A percentile compares a stretch with the other conserved stretches of the same genome.
Conservation (phyloP, 768 basidiomycete genomes). For the Cystofilobasidium bisporidii region DNA sequence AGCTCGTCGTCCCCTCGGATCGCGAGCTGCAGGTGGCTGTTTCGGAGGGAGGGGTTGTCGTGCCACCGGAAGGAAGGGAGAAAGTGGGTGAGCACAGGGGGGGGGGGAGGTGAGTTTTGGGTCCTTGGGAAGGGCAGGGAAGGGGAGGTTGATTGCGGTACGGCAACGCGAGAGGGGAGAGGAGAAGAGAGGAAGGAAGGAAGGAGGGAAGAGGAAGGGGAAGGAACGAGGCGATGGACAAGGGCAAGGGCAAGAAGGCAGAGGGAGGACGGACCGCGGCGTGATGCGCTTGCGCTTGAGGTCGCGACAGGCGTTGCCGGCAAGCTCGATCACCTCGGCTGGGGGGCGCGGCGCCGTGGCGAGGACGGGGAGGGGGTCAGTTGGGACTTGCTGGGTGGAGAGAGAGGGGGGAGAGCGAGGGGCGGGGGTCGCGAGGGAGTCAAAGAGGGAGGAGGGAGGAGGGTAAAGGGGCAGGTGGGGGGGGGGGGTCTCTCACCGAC, state of each 20-base stretch:
- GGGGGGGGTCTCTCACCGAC: too few relatives aligned
- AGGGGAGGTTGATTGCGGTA: too few relatives aligned
- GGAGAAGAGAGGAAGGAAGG: too few relatives aligned
- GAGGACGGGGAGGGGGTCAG: background rate
- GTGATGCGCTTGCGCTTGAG: constrained; percentile 95
- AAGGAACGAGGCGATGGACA: background rate
- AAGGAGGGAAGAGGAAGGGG: too few relatives aligned
- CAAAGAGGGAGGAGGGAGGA: background rate
- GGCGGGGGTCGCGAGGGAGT: background rate
- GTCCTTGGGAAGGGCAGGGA: too few relatives aligned
- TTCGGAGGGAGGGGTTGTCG: too few relatives aligned
- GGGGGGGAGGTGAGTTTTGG: too few relatives aligned
- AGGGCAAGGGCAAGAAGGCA: background rate
- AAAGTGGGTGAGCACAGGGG: background rate
- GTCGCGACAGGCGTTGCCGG: constrained; percentile 91
- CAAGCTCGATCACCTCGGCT: constrained; percentile 89
- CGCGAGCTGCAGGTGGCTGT: constrained; percentile 62
- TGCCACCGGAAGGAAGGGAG: too few relatives aligned
- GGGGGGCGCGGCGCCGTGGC: constrained; percentile 42
- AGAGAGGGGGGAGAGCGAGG: too few relatives aligned
- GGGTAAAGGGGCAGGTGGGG: background rate
- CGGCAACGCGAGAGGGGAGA: too few relatives aligned
- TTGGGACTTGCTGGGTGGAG: too few relatives aligned
- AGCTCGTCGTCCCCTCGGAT: constrained; percentile 96
- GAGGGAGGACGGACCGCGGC: constrained; percentile 48